Evolutionary conservation across 305 asterid species (phyloP).

Genomic region (Plantago rigida): DNA sequence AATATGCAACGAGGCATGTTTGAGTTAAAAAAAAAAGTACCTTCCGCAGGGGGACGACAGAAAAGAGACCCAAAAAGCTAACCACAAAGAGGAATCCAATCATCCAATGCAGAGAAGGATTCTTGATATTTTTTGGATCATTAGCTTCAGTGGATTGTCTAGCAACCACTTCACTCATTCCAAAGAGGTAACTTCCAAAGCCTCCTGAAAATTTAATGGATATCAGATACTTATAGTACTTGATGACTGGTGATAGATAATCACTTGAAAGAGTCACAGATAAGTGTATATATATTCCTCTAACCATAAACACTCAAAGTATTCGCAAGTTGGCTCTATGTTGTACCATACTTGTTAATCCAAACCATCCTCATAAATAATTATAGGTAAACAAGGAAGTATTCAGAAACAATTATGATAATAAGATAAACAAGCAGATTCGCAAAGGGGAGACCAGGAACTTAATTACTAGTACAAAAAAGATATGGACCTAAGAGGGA

Average conservation of each 20-base stretch:
- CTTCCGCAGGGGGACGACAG: slow-evolving; percentile 93
- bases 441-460: too few relatives aligned
- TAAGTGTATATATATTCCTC: background rate
- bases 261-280: background rate
- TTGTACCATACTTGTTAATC: background rate
- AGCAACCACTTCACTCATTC: slow-evolving; percentile 78
- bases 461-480: too few relatives aligned
- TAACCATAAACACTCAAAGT: background rate
- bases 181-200: slow-evolving; percentile 86
- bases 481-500: too few relatives aligned
- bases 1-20: background rate
- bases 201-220: slow-evolving; percentile 56
- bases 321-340: background rate
- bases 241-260: background rate
- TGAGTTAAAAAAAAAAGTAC: slow-evolving; percentile 29
- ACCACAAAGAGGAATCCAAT: slow-evolving; percentile 82
- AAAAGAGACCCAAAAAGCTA: slow-evolving; percentile 85
- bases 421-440: too few relatives aligned
- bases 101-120: slow-evolving; percentile 72
- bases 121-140: slow-evolving; percentile 42
- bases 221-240: background rate
- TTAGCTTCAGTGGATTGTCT: slow-evolving; percentile 57
- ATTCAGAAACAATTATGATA: too few relatives aligned
- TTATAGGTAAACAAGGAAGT: too few relatives aligned
- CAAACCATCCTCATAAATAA: background rate